Conservation (phyloP, 2,329 filamentous ascomycete genomes). For the Orbilia oligospora region DNA sequence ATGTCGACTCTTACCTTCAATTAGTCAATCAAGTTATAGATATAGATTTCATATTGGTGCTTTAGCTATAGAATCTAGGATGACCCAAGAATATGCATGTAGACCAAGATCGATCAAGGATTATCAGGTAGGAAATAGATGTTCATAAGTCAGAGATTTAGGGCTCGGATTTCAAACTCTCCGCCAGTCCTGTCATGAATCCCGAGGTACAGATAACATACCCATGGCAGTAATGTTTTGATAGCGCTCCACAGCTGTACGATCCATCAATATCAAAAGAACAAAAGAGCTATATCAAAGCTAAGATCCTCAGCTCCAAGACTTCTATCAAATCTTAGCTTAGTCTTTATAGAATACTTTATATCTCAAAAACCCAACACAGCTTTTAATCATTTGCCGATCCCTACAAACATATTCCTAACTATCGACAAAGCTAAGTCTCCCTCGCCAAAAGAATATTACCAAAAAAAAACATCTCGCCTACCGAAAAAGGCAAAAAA, state of each 20-base stretch:
- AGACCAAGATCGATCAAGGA: not conserved
- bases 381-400: constrained; percentile 26
- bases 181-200: not conserved
- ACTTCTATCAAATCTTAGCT: not conserved
- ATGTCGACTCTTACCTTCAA: too few relatives aligned
- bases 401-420: not conserved
- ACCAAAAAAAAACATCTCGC: constrained; percentile 26
- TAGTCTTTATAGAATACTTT: not conserved
- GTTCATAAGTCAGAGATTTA: not conserved
- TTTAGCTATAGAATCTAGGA: not conserved
- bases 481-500: constrained; percentile 30
- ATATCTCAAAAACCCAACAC: constrained; percentile 32
- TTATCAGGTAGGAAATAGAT: not conserved
- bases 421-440: not conserved
- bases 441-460: not conserved
- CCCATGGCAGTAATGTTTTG: not conserved
- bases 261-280: not conserved
- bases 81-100: not conserved
- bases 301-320: not conserved
- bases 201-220: not conserved
- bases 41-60: not conserved
- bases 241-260: not conserved
- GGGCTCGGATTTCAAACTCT: not conserved
- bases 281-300: not conserved
- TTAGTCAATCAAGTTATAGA: too few relatives aligned